Evolutionary conservation across 768 basidiomycete species (phyloP), one percentile per base, ranked within the genome.

Genomic region (Cystofilobasidium ferigula): DNA sequence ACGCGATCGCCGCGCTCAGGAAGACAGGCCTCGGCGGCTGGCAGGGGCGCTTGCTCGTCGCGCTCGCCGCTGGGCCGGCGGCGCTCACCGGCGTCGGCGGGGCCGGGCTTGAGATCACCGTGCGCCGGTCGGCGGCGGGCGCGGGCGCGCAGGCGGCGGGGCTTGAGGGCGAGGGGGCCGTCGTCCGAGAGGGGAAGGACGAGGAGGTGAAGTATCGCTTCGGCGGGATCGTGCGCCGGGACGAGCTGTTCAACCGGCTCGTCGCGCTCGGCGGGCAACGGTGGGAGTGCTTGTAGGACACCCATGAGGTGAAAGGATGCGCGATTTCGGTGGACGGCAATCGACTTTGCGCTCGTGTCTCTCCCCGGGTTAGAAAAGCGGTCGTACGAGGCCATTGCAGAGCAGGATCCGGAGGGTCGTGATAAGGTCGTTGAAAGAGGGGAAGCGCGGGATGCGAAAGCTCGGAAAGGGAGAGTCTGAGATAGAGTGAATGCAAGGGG

Each of bases 171-270:
- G 18, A 35, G 32, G 34, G 34, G 0, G 43, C 4, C 30, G 47
- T 14, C 3, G 32, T 12, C 3, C 24, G 36, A 3, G 51, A 48
- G 22, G 47, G 18, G 34, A 20, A 26, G 32, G 63, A 30, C 4
- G 45, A 38, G 26, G 40, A 57, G n/a, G 67, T 58, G 24, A 32
- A 56, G 8, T 68, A 36, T 32, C 10, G 34, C 43, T 68, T 68
- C 28, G 61, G 61, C 24, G 67, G 43, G 1, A 57, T 68, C 28
- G 38, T 63, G 1, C 40, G 67, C 20, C 43, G 67, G 22, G 67
- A 68, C 57, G 67, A 68, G 67, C 62, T 68, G 30, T 68, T 68
- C 56, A 40, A 36, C 22, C 43, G 67, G 54, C 48, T 68, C 16
- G 53, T 68, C 28, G 45, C 61, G 3, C 14, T 63, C 1, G 67